A percentile compares a stretch with the other conserved stretches of the same genome.
phyloP scores from a whole-genome alignment of 768 basidiomycete species.

The Chalciporus piperatus region DNA sequence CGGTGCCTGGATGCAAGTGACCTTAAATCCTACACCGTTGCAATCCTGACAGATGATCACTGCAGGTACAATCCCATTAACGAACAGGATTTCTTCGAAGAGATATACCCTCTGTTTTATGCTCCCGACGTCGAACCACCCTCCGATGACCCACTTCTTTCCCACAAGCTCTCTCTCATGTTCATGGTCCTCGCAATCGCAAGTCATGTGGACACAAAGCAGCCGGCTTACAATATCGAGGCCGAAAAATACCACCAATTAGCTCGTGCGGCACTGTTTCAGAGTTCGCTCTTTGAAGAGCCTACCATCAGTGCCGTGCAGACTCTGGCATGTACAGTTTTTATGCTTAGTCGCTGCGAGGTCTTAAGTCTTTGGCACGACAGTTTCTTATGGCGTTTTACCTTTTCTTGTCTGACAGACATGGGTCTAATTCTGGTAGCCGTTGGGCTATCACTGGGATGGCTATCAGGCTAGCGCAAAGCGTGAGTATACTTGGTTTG shows the following conservation, averaged over 20 bases:
- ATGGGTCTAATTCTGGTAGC: constrained; percentile 61
- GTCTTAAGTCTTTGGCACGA: constrained; percentile 19
- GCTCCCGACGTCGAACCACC: constrained; percentile 40
- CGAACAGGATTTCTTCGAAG: constrained; percentile 55
- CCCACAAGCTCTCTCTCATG: constrained; percentile 62
- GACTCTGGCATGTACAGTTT: constrained; percentile 47
- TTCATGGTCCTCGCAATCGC: constrained; percentile 70
- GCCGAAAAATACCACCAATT: constrained; percentile 71
- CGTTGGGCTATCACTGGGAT: constrained; percentile 70
- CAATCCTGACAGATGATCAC: constrained; percentile 4
- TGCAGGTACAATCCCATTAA: constrained; percentile 67
- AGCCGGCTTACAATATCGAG: constrained; percentile 60
- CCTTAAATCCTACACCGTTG: neutral
- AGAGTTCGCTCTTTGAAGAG: constrained; percentile 61
- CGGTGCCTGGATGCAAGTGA: constrained; percentile 68
- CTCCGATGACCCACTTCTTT: constrained; percentile 48
- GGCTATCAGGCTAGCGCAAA: constrained; percentile 67
- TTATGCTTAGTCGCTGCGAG: constrained; percentile 24
- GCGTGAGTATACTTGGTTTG: constrained; percentile 44
- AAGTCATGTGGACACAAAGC: constrained; percentile 53
- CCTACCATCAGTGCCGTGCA: constrained; percentile 69
- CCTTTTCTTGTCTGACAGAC: constrained; percentile 64
- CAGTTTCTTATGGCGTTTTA: constrained; percentile 72
- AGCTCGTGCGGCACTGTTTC: constrained; percentile 62
- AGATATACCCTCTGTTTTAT: constrained; percentile 61